Percentiles rank a stretch among this genome's conserved stretches.
phyloP scores from a whole-genome alignment of 208 protist genomes.

The Strigomonas culicis region DNA sequence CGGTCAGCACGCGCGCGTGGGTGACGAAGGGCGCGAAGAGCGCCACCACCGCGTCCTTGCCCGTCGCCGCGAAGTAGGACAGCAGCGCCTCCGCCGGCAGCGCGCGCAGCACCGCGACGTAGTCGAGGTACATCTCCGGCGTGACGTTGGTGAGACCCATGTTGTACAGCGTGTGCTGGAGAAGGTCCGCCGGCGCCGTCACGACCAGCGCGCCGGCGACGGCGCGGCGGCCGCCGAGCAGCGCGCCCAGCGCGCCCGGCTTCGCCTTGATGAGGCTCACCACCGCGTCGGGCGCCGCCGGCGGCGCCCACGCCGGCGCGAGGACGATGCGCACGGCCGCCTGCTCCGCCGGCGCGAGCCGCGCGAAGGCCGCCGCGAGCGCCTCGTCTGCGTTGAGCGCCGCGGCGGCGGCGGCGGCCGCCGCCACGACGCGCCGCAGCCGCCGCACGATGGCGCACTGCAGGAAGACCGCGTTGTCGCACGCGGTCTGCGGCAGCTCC shows the following conservation, averaged over 20 bases:
- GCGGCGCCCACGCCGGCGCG: conserved; percentile 8
- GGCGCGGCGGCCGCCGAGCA: conserved; percentile 35
- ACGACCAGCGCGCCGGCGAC: conserved; percentile 36
- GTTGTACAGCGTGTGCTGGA: conserved; percentile 66
- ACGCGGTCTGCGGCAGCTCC: neutral
- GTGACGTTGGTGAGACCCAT: conserved; percentile 60
- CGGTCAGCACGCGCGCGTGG: conserved; percentile 57
- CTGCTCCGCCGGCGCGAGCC: conserved; percentile 28
- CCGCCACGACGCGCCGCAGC: conserved; percentile 32
- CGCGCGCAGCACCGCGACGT: conserved; percentile 45
- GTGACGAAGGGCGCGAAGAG: conserved; percentile 70
- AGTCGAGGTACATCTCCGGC: conserved; percentile 38
- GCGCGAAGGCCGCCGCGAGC: conserved; percentile 12
- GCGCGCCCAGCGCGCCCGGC: conserved; percentile 30
- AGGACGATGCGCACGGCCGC: conserved; percentile 30
- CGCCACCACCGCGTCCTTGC: conserved; percentile 59
- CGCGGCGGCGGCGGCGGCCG: conserved; percentile 3
- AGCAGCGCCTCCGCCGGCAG: conserved; percentile 28
- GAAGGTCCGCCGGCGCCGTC: conserved; percentile 29
- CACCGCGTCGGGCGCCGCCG: conserved; percentile 50
- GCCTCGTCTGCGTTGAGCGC: conserved; percentile 22
- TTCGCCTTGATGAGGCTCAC: conserved; percentile 40
- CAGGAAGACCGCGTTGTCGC: conserved; percentile 36
- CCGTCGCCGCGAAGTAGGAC: conserved; percentile 30
- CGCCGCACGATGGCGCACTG: conserved; percentile 32